Evolutionary conservation across 208 protist genomes (phyloP), one percentile per base, ranked within the genome.

Genomic region (Trypanosomatidae sp.): DNA sequence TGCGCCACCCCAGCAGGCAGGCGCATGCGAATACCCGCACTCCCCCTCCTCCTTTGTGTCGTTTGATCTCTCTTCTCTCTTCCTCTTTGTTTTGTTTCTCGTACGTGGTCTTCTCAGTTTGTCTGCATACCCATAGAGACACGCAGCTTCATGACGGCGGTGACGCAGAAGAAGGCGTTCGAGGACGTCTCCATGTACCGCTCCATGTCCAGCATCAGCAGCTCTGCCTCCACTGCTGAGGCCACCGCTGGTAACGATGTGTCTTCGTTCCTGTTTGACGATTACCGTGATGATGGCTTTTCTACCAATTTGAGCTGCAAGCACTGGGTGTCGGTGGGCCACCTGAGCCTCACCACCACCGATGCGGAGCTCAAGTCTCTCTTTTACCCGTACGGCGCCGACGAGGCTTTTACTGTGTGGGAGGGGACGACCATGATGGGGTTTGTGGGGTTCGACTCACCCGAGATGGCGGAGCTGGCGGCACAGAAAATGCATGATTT

Each of bases 301-400:
- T 66, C 71, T 1, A 30, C 43, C 30, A 74, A 77, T 56, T 66
- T 76, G 49, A 71, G 59, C 62, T 80, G 77, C 44, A 86, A 85
- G 81, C 62, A 84, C 69, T 96, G 92, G 90, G 74, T 94, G 28
- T 81, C 82, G 46, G 89, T 94, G 43, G 69, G 73, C 36, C 71
- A 91, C 39, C 81, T 94, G 46, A 85, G 90, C 47, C 33, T 68
- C 39, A 79, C 46, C 62, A 94, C 87, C 25, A 91, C 83, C 3
- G 85, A 84, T 28, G 74, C 62, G 41, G 73, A 82, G 47, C 76
- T 96, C 25, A 83, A 87, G 77, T 80, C 80, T 41, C 85, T 96
- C 77, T 96, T 96, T 69, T 94, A 94, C 77, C 88, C 87, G 3
- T 91, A 93, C 73, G 87, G 92, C 28, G 92, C 81, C 36, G 90